Evolutionary conservation across 352 stramenopile genomes (phyloP).

Genomic region (Pythium volutum): DNA sequence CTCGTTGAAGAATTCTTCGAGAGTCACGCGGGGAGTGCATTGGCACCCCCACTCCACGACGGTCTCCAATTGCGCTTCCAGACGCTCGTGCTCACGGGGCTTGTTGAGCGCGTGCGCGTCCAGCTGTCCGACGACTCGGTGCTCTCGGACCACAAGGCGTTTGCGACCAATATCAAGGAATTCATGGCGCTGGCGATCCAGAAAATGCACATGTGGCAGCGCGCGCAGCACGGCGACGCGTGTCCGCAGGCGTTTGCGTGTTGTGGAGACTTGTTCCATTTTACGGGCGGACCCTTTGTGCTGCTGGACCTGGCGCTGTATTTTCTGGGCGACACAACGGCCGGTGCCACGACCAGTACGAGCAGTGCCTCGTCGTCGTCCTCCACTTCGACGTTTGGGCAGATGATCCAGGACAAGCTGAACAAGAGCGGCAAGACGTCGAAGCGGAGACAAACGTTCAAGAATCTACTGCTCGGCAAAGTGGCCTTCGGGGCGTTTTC

Average conservation of each 20-base stretch:
- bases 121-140: slow-evolving; percentile 43
- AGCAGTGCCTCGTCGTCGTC: slow-evolving; percentile 22
- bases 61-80: slow-evolving; percentile 54
- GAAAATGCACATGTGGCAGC: slow-evolving; percentile 72
- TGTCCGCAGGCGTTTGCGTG: slow-evolving; percentile 48
- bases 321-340: slow-evolving; percentile 44
- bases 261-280: slow-evolving; percentile 48
- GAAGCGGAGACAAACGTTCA: slow-evolving; percentile 30
- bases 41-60: slow-evolving; percentile 43
- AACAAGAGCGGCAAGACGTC: slow-evolving; percentile 26
- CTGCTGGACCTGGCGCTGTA: slow-evolving; percentile 65
- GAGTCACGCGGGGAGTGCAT: slow-evolving; percentile 27
- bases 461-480: slow-evolving; percentile 52
- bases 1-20: slow-evolving; percentile 53
- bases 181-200: slow-evolving; percentile 51
- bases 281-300: slow-evolving; percentile 42
- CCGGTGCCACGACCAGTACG: slow-evolving; percentile 28
- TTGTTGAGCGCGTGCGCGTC: slow-evolving; percentile 50
- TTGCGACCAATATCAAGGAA: slow-evolving; percentile 52
- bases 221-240: slow-evolving; percentile 56
- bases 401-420: slow-evolving; percentile 25
- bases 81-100: slow-evolving; percentile 42
- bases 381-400: slow-evolving; percentile 15
- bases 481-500: slow-evolving; percentile 38
- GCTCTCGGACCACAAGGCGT: slow-evolving; percentile 47